A percentile compares a stretch with the other conserved stretches of the same genome.
Conservation (phyloP, 2,329 filamentous ascomycete species). For the Calycina herbarum region DNA sequence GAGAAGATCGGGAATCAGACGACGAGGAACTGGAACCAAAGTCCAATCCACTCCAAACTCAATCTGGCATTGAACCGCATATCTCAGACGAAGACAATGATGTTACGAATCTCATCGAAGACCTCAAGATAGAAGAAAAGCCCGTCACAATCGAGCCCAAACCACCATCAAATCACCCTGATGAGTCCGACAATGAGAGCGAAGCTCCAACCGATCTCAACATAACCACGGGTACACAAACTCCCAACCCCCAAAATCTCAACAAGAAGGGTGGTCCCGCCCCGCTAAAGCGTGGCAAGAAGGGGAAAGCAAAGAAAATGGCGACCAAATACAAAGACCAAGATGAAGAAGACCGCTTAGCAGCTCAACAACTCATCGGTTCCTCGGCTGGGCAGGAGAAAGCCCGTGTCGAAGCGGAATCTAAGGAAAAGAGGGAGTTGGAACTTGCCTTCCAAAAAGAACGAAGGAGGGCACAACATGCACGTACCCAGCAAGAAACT, state of each 20-base stretch:
- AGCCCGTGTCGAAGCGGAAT: constrained; percentile 65
- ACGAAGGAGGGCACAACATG: constrained; percentile 77
- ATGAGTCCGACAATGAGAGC: constrained; percentile 29
- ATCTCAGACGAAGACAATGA: constrained; percentile 30
- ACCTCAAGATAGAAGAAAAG: constrained; percentile 21
- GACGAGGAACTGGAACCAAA: constrained; percentile 31
- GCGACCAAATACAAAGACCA: constrained; percentile 89
- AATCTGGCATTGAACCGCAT: constrained; percentile 21
- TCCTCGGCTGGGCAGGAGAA: constrained; percentile 66
- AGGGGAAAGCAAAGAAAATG: constrained; percentile 81
- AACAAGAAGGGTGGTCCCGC: constrained; percentile 43
- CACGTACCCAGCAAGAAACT: constrained; percentile 71
- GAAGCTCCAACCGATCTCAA: constrained; percentile 14
- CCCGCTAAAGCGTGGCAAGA: constrained; percentile 69
- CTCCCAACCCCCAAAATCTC: constrained; percentile 28
- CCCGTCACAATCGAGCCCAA: constrained; percentile 22
- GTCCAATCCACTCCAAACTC: constrained; percentile 29
- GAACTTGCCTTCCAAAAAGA: constrained; percentile 71
- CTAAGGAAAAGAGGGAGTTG: constrained; percentile 68
- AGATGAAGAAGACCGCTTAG: constrained; percentile 86
- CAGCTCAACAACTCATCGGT: constrained; percentile 86
- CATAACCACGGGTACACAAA: constrained; percentile 24
- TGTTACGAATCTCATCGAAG: constrained; percentile 9
- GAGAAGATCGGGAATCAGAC: constrained; percentile 29
- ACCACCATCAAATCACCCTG: constrained; percentile 41